Evolutionary conservation across 371 early-diverging fungal species (phyloP), one percentile per base, ranked within the genome.

Genomic region (Polyrhizophydium stewartii): DNA sequence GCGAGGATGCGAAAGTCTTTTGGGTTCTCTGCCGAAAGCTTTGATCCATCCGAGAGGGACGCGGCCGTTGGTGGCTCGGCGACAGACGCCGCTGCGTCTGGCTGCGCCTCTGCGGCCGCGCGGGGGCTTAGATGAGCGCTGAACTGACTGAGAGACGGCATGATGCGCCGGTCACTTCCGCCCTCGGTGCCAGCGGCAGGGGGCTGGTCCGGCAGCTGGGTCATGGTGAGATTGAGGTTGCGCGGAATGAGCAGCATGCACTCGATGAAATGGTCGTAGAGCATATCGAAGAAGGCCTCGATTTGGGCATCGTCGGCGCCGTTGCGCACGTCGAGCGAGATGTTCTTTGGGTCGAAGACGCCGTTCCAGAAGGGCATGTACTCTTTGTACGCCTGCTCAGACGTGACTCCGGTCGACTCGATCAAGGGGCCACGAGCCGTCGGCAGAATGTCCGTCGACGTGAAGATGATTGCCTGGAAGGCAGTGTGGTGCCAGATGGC

Each of bases 1-100:
- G 84, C 83, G 46, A 91, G 86, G 3, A 89, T 69, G 12, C 76
- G 56, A 64, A 89, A 86, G 62, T 92, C 90, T 51, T 84, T 82
- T 6, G 75, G 76, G 51, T 84, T 85, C 30, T 79, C 73, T 0
- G 49, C 35, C 7, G 35, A 35, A 3, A 35, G 7, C 13, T 35
- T 35, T 3, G 35, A 3, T 3, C 35, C 13, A 13, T 35, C 35
- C 35, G 35, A 35, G 7, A 35, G 13, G 35, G 35, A 3, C 13
- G 35, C 35, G 7, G 35, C 3, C 13, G 35, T 35, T 35, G 35
- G 13, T 7, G 35, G 35, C 30, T 41, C 17, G 13, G 0, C 16
- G n/a, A n/a, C n/a, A n/a, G n/a, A n/a, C n/a, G n/a, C n/a, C n/a
- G n/a, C n/a, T n/a, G n/a, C n/a, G n/a, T n/a, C n/a, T n/a, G n/a